These are phyloP conservation scores for Yamadazyma insecticola DNA, from an alignment of 805 yeast species.

Conservation along the genomic window DNA sequence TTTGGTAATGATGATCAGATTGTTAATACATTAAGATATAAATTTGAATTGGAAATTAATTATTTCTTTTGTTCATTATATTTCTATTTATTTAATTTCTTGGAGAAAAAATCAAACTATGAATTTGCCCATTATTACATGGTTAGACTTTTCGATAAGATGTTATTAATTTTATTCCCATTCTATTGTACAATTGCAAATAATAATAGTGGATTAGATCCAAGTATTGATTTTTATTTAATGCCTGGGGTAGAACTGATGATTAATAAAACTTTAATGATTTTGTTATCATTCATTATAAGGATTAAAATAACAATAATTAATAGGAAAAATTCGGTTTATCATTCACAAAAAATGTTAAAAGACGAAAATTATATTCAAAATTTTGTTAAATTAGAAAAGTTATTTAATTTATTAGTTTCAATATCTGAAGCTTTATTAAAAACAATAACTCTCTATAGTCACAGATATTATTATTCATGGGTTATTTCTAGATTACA, in stretches of 20 bases:
- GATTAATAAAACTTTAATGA: conserved; percentile 5
- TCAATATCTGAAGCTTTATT: conserved; percentile 3
- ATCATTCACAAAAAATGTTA: conserved; percentile 1
- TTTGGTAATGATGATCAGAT: too few relatives aligned
- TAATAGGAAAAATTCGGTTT: conserved; percentile 1
- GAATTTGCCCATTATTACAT: conserved; percentile 6
- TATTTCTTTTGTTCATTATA: conserved; percentile 6
- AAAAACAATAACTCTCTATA: conserved; percentile 4
- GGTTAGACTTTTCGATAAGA: conserved; percentile 5
- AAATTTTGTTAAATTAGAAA: conserved; percentile 3
- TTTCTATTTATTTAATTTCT: conserved; percentile 3
- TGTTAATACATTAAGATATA: conserved; percentile 3
- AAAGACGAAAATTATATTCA: conserved; percentile 1
- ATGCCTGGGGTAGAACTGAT: conserved; percentile 7
- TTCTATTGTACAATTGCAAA: conserved; percentile 4
- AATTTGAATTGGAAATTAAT: conserved; percentile 5
- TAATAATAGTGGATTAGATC: conserved; percentile 1
- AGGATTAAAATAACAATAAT: conserved; percentile 3
- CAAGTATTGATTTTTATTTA: conserved; percentile 3
- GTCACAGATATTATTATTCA: conserved; percentile 7
- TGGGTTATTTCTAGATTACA: conserved; percentile 6
- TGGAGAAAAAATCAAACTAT: conserved; percentile 4
- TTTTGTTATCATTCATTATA: conserved; percentile 2
- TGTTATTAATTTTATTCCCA: conserved; percentile 4
- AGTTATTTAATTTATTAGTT: conserved; percentile 2